Evolutionary conservation across 1,139 yeast genomes (phyloP).

Genomic region (Hyphopichia khmerensis): DNA sequence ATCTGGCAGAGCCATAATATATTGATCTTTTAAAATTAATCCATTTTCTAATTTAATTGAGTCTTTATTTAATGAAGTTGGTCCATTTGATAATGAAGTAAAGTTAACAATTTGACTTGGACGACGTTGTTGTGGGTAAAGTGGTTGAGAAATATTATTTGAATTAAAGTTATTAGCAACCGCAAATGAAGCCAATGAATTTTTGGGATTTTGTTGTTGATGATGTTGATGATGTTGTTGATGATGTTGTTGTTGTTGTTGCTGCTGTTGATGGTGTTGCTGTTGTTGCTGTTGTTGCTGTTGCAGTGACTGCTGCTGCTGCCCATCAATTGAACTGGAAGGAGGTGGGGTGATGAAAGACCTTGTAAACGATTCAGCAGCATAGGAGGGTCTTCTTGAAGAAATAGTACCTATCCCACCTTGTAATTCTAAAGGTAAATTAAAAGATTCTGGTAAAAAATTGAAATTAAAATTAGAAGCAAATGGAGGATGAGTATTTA

Average conservation of each 20-base stretch:
- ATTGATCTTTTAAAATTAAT: conserved; percentile 47
- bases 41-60: conserved; percentile 54
- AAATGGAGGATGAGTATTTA: conserved; percentile 5
- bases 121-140: conserved; percentile 4
- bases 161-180: conserved; percentile 21
- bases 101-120: conserved; percentile 2
- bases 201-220: conserved; percentile 1
- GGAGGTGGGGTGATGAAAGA: conserved; percentile 10
- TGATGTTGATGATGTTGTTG: conserved; percentile 7
- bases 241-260: conserved; percentile 3
- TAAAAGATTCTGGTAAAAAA: conserved; percentile 26
- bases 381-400: conserved; percentile 63
- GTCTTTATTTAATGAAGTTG: no score
- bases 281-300: no score
- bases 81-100: neutral
- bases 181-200: conserved; percentile 20
- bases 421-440: conserved; percentile 57
- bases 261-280: no score
- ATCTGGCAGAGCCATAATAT: conserved; percentile 53
- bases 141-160: conserved; percentile 4
- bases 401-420: conserved; percentile 64
- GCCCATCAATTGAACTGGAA: no score
- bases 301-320: no score
- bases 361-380: conserved; percentile 59
- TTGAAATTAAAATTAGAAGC: conserved; percentile 6